These are phyloP conservation scores for Wallemia mellicola DNA, from an alignment of 1,284 basidiomycete genomes.

Conservation along the genomic window DNA sequence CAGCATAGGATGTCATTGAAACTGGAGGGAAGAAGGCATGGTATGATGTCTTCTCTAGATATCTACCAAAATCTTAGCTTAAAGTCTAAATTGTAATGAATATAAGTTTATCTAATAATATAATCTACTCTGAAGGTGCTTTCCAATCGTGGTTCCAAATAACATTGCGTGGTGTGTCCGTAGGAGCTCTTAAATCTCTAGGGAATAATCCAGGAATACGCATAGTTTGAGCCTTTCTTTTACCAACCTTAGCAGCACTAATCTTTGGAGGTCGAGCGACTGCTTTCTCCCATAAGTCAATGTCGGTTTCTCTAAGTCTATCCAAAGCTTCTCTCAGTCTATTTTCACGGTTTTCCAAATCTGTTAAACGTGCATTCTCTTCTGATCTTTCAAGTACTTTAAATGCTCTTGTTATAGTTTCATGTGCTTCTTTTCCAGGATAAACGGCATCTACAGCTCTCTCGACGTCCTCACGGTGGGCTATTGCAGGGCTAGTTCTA, in stretches of 20 bases:
- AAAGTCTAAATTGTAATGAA: background rate
- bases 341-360: slow-evolving; percentile 37
- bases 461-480: background rate
- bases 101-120: background rate
- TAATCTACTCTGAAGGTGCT: background rate
- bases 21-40: background rate
- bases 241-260: slow-evolving; percentile 21
- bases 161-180: slow-evolving; percentile 38
- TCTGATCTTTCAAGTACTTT: slow-evolving; percentile 43
- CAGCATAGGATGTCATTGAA: background rate
- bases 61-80: background rate
- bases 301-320: slow-evolving; percentile 28
- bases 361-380: slow-evolving; percentile 33
- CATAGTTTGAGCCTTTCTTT: slow-evolving; percentile 33
- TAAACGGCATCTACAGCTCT: background rate
- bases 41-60: background rate
- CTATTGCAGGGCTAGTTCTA: background rate
- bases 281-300: slow-evolving; percentile 33
- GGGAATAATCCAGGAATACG: slow-evolving; percentile 57
- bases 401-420: slow-evolving; percentile 81
- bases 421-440: slow-evolving; percentile 37
- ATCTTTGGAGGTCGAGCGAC: slow-evolving; percentile 34
- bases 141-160: slow-evolving; percentile 59
- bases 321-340: slow-evolving; percentile 53
- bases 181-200: slow-evolving; percentile 40